These are phyloP conservation scores for Lipomyces kockii DNA, from an alignment of 805 yeast species.

Conservation along the genomic window DNA sequence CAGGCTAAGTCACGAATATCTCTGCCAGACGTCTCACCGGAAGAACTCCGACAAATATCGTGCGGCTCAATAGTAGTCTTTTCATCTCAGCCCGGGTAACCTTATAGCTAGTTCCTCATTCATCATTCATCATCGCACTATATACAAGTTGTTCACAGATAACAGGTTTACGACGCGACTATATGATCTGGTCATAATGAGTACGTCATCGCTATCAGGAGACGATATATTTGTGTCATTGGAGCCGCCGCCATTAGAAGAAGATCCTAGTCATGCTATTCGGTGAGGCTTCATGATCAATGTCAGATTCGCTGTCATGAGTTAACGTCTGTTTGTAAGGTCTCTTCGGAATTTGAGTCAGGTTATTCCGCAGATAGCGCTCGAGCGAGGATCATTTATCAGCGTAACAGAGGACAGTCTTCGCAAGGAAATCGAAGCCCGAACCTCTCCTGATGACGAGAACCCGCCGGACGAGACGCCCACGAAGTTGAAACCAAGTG, in stretches of 20 bases:
- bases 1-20: neutral
- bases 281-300: neutral
- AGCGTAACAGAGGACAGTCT: slow-evolving; percentile 62
- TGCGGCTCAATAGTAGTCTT: neutral
- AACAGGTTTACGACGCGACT: neutral
- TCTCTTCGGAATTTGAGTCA: slow-evolving; percentile 39
- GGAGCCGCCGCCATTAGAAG: slow-evolving; percentile 18
- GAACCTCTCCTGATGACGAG: neutral
- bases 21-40: neutral
- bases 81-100: neutral
- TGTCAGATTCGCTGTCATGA: neutral
- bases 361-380: slow-evolving; percentile 61
- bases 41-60: neutral
- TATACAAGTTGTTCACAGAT: too few species aligned
- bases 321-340: neutral
- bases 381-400: slow-evolving; percentile 63
- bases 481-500: slow-evolving; percentile 22
- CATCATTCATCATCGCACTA: too few species aligned
- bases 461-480: slow-evolving; percentile 23
- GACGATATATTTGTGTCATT: slow-evolving; percentile 13
- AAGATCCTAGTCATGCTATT: slow-evolving; percentile 2
- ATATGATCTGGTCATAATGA: neutral
- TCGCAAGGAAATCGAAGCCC: slow-evolving; percentile 50
- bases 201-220: neutral
- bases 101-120: neutral